These are phyloP conservation scores for Aureobasidium vineae DNA, from an alignment of 2,329 filamentous ascomycete genomes.

Conservation along the genomic window DNA sequence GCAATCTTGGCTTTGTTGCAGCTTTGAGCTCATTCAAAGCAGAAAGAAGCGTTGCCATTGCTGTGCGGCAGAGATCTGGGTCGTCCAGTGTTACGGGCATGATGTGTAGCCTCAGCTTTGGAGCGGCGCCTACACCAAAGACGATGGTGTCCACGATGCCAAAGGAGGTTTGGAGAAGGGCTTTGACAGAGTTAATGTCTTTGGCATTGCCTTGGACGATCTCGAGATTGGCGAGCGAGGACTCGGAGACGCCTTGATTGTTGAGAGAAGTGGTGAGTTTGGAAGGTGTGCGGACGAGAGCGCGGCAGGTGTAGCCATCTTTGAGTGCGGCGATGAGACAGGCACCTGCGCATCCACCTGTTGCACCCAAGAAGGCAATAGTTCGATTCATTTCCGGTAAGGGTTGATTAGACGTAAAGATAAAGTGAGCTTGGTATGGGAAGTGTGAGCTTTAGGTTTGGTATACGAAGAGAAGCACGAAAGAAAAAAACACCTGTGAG, in stretches of 20 bases:
- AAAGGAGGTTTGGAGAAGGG: constrained; percentile 37
- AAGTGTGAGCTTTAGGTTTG: too few relatives aligned
- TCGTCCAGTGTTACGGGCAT: constrained; percentile 39
- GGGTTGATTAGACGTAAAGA: background rate
- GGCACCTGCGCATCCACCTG: constrained; percentile 49
- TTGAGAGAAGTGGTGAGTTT: constrained; percentile 50
- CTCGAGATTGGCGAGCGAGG: constrained; percentile 41
- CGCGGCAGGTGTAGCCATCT: constrained; percentile 47
- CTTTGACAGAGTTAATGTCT: constrained; percentile 44
- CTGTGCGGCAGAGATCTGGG: constrained; percentile 39
- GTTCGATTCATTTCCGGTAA: constrained; percentile 32
- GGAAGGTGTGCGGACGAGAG: constrained; percentile 51
- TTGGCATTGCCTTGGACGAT: constrained; percentile 51
- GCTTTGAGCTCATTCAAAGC: constrained; percentile 34
- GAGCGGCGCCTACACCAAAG: constrained; percentile 47
- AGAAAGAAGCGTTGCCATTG: constrained; percentile 36
- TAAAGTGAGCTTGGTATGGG: too few relatives aligned
- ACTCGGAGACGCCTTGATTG: constrained; percentile 42
- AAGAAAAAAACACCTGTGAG: background rate
- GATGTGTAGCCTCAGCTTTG: constrained; percentile 33
- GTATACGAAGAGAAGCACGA: background rate
- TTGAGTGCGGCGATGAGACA: constrained; percentile 48
- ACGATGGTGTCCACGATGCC: constrained; percentile 47
- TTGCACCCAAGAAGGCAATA: constrained; percentile 55
- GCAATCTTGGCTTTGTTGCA: constrained; percentile 35